Evolutionary conservation across 768 basidiomycete species (phyloP), one percentile per base, ranked within the genome.

Genomic region (Amanita phalloides): DNA sequence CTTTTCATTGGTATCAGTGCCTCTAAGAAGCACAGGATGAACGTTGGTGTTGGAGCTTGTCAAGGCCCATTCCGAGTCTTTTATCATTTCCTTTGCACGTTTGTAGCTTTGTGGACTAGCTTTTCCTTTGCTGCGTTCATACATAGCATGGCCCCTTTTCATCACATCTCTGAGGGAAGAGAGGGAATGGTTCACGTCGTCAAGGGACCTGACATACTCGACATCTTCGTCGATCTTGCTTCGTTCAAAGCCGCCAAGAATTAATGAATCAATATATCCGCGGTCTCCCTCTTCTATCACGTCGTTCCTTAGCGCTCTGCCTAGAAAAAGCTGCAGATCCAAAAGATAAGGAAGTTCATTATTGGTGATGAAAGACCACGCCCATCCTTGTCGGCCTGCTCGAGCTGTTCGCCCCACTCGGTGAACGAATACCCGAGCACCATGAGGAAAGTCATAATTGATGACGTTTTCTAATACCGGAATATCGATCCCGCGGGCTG

Each of bases 361-460:
- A 60, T 84, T 78, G 3, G 89, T 88, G 49, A 96, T 75, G 61
- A 99, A 90, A 2, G 90, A 92, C 90, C 91, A 97, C 1, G 95
- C 95, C 86, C 91, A 92, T 30, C 96, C 96, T 61, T 83, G 84
- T 50, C 93, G 76, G 11, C 96, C 96, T 1, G 95, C 95, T 61
- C 96, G 79, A 5, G 96, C 96, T 4, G 96, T 97, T 54, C 96
- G 81, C 43, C 96, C 96, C 21, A 98, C 95, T 53, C 96, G 88
- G 66, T 99, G 96, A 0, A 99, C 84, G 58, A 97, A 99, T 9
- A 96, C 83, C 52, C 94, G 74, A 1, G 92, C 82, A 21, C 94
- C 91, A 54, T 91, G 86, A 0, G 96, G 96, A 58, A 99, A 97
- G 60, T 99, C 96, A 65, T 94, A 99, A 66, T 99, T 99, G 65